Conservation (phyloP, 257 asterid species). For the Oldenlandia corymbosa region DNA sequence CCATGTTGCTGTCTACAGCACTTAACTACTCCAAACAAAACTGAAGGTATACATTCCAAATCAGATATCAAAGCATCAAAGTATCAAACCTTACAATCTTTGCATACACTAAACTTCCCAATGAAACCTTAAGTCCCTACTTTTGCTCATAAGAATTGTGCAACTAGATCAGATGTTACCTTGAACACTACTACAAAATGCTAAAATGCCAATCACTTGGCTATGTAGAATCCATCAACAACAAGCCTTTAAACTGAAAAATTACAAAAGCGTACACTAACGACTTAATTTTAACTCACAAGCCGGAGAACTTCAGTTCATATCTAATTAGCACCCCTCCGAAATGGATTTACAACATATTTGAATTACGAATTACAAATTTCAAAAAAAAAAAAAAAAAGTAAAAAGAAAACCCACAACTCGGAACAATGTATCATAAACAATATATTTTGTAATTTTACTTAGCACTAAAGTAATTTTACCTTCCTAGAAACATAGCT, state of each 20-base stretch:
- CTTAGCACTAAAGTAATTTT: neutral
- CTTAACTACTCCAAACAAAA: neutral
- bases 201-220: neutral
- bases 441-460: neutral
- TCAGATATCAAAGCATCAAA: too few species aligned
- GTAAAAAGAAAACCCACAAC: neutral
- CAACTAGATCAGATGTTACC: too few species aligned
- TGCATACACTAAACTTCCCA: neutral
- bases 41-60: neutral
- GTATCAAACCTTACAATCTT: too few species aligned
- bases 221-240: neutral
- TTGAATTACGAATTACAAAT: too few species aligned
- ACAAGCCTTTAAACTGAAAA: neutral
- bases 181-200: neutral
- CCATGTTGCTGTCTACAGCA: neutral
- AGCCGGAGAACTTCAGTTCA: too few species aligned
- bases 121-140: neutral
- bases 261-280: too few species aligned
- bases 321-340: too few species aligned
- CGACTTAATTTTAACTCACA: too few species aligned
- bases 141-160: neutral
- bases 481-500: slow-evolving; percentile 80
- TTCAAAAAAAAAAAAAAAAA: neutral
- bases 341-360: too few species aligned
- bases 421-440: neutral